A percentile compares a stretch with the other conserved stretches of the same genome.
phyloP scores from a whole-genome alignment of 805 yeast genomes.

The Candida ponderosae region DNA sequence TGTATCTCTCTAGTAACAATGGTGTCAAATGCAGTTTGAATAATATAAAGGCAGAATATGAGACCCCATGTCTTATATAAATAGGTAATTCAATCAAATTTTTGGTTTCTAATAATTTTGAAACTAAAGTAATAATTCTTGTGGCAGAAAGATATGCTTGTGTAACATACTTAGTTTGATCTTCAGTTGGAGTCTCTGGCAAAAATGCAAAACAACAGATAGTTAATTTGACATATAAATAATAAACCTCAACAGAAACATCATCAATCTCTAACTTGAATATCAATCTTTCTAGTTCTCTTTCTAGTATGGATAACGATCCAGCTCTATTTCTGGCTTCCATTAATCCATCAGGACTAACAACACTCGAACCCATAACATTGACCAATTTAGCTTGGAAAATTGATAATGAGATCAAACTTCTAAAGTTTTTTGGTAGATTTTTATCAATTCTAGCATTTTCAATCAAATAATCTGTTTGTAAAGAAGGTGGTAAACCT shows the following conservation, averaged over 20 bases:
- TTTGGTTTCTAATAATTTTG: constrained; percentile 58
- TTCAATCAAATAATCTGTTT: constrained; percentile 76
- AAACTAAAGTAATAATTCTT: constrained; percentile 68
- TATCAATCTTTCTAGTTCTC: constrained; percentile 70
- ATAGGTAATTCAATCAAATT: constrained; percentile 81
- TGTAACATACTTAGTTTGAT: constrained; percentile 77
- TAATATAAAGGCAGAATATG: constrained; percentile 69
- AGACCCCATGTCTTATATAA: constrained; percentile 77
- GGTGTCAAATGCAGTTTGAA: constrained; percentile 81
- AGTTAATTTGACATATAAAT: constrained; percentile 69
- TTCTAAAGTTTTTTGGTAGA: constrained; percentile 64
- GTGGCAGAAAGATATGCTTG: constrained; percentile 79
- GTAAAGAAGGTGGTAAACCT: constrained; percentile 83
- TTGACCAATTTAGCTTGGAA: constrained; percentile 80
- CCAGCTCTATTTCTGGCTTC: constrained; percentile 81
- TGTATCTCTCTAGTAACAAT: constrained; percentile 52
- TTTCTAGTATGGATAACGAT: constrained; percentile 64
- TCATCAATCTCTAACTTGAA: constrained; percentile 60
- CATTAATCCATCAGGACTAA: constrained; percentile 82
- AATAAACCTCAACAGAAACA: constrained; percentile 67
- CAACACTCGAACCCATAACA: constrained; percentile 81
- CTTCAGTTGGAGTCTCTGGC: constrained; percentile 84
- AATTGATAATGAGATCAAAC: constrained; percentile 63
- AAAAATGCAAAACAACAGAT: constrained; percentile 84
- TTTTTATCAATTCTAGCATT: constrained; percentile 58